These are phyloP conservation scores for Aspergillus versicolor DNA, from an alignment of 2,329 filamentous ascomycete species.

Conservation along the genomic window DNA sequence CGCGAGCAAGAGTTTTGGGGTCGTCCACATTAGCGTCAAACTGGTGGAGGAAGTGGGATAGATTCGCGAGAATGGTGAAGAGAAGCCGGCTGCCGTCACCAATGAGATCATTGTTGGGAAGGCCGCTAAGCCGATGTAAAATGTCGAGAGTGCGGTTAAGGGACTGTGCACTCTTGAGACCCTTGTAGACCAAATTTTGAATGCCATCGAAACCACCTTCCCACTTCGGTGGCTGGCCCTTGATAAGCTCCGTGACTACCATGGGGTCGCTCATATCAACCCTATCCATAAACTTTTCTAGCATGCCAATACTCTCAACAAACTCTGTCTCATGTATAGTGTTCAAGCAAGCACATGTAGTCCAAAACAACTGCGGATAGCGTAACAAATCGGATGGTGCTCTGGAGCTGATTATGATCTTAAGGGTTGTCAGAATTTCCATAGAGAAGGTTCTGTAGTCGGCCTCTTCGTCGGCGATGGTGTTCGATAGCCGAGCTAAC, in stretches of 20 bases:
- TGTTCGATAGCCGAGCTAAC: conserved; percentile 92
- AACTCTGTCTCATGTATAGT: conserved; percentile 97
- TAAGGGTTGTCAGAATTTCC: conserved; percentile 93
- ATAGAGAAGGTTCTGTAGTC: conserved; percentile 97
- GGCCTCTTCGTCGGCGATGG: conserved; percentile 88
- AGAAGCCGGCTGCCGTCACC: conserved; percentile 80
- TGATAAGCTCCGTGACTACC: conserved; percentile 69
- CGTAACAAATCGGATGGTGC: conserved; percentile 74
- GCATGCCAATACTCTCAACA: conserved; percentile 84
- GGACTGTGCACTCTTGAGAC: conserved; percentile 80
- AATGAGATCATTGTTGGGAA: conserved; percentile 77
- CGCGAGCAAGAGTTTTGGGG: conserved; percentile 59
- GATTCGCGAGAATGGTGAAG: conserved; percentile 85
- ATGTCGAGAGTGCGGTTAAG: conserved; percentile 74
- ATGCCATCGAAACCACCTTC: conserved; percentile 85
- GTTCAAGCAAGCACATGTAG: conserved; percentile 90
- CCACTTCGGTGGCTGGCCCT: conserved; percentile 82
- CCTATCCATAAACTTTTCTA: conserved; percentile 81
- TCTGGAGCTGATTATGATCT: conserved; percentile 84
- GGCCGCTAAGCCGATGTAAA: conserved; percentile 72
- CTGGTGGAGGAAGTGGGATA: conserved; percentile 78
- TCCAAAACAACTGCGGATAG: conserved; percentile 98
- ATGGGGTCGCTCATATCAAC: conserved; percentile 72
- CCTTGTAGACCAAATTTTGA: conserved; percentile 85
- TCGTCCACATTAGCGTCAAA: conserved; percentile 66